These are phyloP conservation scores for Penicillium desertorum DNA, from an alignment of 495 filamentous ascomycete genomes.

Conservation along the genomic window DNA sequence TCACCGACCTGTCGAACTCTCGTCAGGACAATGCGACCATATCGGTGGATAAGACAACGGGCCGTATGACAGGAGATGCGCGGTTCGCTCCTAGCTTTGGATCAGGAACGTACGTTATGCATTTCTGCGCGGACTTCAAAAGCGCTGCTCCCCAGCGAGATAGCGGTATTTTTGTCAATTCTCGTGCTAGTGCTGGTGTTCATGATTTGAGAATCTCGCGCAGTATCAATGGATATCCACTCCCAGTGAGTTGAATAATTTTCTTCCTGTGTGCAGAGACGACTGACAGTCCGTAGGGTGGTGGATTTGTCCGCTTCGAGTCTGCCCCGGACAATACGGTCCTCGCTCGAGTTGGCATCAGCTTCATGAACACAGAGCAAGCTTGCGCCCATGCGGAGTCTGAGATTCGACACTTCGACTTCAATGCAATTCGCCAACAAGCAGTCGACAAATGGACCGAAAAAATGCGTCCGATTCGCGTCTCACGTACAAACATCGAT, in stretches of 20 bases:
- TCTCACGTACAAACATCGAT: conserved; percentile 51
- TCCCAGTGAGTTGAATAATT: conserved; percentile 47
- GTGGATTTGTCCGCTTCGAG: conserved; percentile 65
- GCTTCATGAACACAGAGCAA: conserved; percentile 63
- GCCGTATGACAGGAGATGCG: conserved; percentile 67
- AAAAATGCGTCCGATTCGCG: conserved; percentile 55
- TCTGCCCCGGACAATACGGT: conserved; percentile 40
- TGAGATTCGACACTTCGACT: conserved; percentile 58
- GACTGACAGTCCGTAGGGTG: conserved; percentile 40
- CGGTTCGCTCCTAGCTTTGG: conserved; percentile 70
- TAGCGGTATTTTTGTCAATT: conserved; percentile 46
- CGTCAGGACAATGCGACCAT: conserved; percentile 64
- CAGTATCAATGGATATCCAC: conserved; percentile 69
- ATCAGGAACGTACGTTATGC: conserved; percentile 58
- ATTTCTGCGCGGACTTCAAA: conserved; percentile 69
- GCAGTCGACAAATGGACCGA: conserved; percentile 49
- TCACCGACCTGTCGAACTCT: conserved; percentile 67
- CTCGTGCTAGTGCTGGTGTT: conserved; percentile 38
- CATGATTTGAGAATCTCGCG: conserved; percentile 63
- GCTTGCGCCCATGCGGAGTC: conserved; percentile 61
- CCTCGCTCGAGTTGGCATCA: conserved; percentile 66
- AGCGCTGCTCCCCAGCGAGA: conserved; percentile 45
- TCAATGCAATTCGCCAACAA: conserved; percentile 39
- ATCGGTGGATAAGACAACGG: conserved; percentile 55
- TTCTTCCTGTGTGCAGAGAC: background rate